Evolutionary conservation across 1,284 basidiomycete species (phyloP), one percentile per base, ranked within the genome.

Genomic region (Afroboletus lepidellus): DNA sequence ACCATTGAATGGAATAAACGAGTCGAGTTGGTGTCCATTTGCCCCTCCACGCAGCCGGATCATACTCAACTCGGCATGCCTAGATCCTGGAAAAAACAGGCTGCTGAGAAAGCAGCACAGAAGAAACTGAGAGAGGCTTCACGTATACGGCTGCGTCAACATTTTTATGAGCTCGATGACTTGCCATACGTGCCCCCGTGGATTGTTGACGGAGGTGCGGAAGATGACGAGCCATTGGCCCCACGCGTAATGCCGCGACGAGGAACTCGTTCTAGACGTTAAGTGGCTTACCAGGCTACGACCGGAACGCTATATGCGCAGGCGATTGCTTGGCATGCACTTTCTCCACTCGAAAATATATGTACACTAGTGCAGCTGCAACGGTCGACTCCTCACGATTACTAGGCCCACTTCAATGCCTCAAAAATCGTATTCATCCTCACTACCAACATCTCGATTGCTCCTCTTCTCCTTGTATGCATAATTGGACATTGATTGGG

Each of bases 1-100:
- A 64, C 68, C 37, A 56, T 62, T 23, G 81, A 83, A 41, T 79
- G 78, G 75, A 61, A 59, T 23, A 60, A 54, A 34, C 72, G 80
- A 52, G 70, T 76, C 63, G 69, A 72, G 81, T 81, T 59, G 60
- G 74, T 64, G 21, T 12, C 18, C 13, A 9, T 46, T 41, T 18
- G n/a, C 42, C 6, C 24, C 38, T 20, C 27, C 15, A 23, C 39
- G 2, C 11, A 15, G 7, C 24, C 6, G 15, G 20, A 21, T 24
- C 23, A 23, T 33, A 18, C n/a, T 55, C 27, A 49, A 20, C n/a
- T n/a, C n/a, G n/a, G n/a, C 9, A 12, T 33, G 21, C 46, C 34
- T 39, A 71, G 68, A 29, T 63, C 60, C n/a, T 71, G 69, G 66
- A 70, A 58, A 48, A 44, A 48, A 41, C 50, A 55, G 38, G 32